phyloP scores from a whole-genome alignment of 2,329 filamentous ascomycete genomes.

The Trichoderma koningii region DNA sequence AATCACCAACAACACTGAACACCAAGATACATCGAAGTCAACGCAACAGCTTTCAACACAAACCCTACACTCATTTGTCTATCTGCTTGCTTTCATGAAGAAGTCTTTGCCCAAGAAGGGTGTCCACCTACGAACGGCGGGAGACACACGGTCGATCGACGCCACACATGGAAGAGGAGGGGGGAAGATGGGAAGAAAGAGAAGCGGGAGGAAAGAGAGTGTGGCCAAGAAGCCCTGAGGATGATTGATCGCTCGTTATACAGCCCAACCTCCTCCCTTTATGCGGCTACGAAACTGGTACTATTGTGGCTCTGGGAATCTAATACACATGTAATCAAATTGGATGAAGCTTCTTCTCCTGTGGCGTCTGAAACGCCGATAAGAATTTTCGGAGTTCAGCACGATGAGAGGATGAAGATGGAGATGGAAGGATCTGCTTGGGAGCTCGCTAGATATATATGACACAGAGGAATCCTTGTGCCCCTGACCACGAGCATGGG shows the following conservation, averaged over 20 bases:
- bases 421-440: not conserved
- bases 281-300: slow-evolving; percentile 9
- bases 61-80: slow-evolving; percentile 14
- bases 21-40: not conserved
- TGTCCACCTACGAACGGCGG: slow-evolving; percentile 22
- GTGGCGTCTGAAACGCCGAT: not conserved
- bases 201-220: not conserved
- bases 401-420: not conserved
- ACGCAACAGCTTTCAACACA: slow-evolving; percentile 6
- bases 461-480: not conserved
- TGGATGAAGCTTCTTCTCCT: slow-evolving; percentile 16
- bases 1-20: not conserved
- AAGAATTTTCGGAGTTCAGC: not conserved
- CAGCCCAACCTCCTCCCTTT: slow-evolving; percentile 2
- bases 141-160: slow-evolving; percentile 21
- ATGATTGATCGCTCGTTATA: slow-evolving; percentile 8
- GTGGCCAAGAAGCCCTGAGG: not conserved
- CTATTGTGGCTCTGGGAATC: slow-evolving; percentile 4
- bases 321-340: slow-evolving; percentile 17
- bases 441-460: not conserved
- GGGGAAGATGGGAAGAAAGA: not conserved
- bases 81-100: slow-evolving; percentile 22
- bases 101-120: not conserved
- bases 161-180: slow-evolving; percentile 1
- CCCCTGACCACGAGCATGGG: not conserved